Conservation (phyloP, 2,329 filamentous ascomycete genomes). For the Trichoderma guizhouense region DNA sequence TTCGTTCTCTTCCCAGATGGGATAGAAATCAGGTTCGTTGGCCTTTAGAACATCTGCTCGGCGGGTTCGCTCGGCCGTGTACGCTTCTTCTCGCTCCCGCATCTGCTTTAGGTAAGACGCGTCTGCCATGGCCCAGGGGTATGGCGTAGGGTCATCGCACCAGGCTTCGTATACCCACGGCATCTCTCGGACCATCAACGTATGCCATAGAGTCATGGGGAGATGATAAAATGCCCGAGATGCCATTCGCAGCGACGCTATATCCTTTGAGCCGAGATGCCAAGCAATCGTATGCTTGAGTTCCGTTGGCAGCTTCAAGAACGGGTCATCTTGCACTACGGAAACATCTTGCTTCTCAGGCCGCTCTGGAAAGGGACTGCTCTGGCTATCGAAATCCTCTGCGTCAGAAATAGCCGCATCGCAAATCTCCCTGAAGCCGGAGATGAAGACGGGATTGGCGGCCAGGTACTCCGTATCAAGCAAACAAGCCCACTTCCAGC, state of each 20-base stretch:
- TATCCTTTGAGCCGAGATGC: constrained; percentile 8
- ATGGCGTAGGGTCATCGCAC: constrained; percentile 5
- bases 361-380: constrained; percentile 5
- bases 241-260: constrained; percentile 4
- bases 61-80: background rate
- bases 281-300: constrained; percentile 12
- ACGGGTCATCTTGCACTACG: background rate
- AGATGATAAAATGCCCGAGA: constrained; percentile 12
- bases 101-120: background rate
- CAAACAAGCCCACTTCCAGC: constrained; percentile 10
- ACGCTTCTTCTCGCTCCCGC: background rate
- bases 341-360: background rate
- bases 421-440: constrained; percentile 7
- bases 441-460: constrained; percentile 19
- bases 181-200: background rate
- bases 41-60: background rate
- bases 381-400: background rate
- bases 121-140: constrained; percentile 9
- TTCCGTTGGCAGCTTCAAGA: background rate
- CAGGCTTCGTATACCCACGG: constrained; percentile 17
- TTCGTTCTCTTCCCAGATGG: background rate
- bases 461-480: constrained; percentile 17
- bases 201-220: constrained; percentile 10
- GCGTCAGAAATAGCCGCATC: background rate
- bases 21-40: background rate